Evolutionary conservation across 2,329 filamentous ascomycete genomes (phyloP).

Genomic region (Neopestalotiopsis clavispora): DNA sequence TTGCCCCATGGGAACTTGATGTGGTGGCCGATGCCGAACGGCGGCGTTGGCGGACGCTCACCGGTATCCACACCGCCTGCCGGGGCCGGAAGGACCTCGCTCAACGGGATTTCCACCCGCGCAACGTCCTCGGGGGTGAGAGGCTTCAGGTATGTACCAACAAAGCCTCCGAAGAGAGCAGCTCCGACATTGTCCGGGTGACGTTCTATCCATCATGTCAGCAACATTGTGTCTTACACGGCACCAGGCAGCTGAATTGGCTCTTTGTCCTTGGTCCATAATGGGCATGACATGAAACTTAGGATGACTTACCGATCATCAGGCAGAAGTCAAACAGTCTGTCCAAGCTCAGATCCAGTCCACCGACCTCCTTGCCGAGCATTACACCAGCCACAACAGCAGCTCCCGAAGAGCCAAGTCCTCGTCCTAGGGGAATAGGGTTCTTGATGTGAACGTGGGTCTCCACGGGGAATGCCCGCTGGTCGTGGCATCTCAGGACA

Average conservation of each 20-base stretch:
- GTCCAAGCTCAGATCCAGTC: slow-evolving; percentile 76
- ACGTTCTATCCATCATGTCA: slow-evolving; percentile 59
- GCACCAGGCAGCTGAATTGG: not conserved
- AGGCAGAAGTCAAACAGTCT: slow-evolving; percentile 93
- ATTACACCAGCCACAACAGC: slow-evolving; percentile 96
- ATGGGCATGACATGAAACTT: not conserved
- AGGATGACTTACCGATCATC: slow-evolving; percentile 76
- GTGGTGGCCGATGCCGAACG: slow-evolving; percentile 90
- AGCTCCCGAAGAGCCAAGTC: slow-evolving; percentile 92
- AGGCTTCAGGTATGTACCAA: slow-evolving; percentile 95
- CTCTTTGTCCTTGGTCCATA: not conserved
- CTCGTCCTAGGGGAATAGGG: slow-evolving; percentile 89
- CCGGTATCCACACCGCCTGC: slow-evolving; percentile 93
- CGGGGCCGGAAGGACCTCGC: slow-evolving; percentile 88
- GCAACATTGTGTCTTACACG: slow-evolving; percentile 14
- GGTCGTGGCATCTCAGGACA: slow-evolving; percentile 88
- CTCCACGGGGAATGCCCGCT: slow-evolving; percentile 80
- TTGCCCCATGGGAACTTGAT: slow-evolving; percentile 93
- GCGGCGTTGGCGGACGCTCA: slow-evolving; percentile 84
- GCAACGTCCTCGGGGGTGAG: slow-evolving; percentile 87
- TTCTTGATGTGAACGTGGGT: slow-evolving; percentile 96
- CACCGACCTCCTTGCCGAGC: slow-evolving; percentile 86
- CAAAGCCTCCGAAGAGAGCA: slow-evolving; percentile 93
- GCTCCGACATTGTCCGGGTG: slow-evolving; percentile 96
- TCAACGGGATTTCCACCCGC: slow-evolving; percentile 90